Conservation (phyloP, 2,329 filamentous ascomycete species). For the Metarhizium sp. region DNA sequence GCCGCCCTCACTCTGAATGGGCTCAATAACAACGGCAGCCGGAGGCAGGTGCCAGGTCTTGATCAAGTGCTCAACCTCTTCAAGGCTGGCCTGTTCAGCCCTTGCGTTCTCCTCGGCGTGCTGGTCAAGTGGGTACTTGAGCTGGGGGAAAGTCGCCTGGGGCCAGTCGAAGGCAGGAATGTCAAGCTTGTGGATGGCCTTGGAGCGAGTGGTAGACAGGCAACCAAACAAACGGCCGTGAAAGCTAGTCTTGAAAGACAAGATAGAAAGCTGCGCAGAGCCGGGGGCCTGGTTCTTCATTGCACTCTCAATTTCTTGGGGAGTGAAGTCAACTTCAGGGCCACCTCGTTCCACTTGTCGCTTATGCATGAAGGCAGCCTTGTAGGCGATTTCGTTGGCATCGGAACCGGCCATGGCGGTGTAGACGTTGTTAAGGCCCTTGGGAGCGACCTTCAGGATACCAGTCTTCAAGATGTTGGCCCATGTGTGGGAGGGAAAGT, state of each 20-base stretch:
- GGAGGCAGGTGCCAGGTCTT: constrained; percentile 70
- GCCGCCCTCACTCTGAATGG: constrained; percentile 86
- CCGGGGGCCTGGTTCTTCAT: constrained; percentile 79
- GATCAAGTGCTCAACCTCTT: constrained; percentile 76
- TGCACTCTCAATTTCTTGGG: constrained; percentile 61
- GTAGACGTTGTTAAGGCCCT: constrained; percentile 80
- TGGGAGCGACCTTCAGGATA: constrained; percentile 73
- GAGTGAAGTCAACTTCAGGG: constrained; percentile 65
- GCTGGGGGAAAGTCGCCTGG: constrained; percentile 72
- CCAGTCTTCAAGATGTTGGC: constrained; percentile 68
- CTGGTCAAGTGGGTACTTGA: constrained; percentile 81
- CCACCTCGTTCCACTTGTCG: constrained; percentile 75
- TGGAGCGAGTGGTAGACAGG: constrained; percentile 81
- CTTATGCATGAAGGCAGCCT: constrained; percentile 91
- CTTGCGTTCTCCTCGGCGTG: constrained; percentile 71
- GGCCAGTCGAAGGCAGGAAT: constrained; percentile 95
- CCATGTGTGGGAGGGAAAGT: constrained; percentile 85
- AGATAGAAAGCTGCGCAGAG: constrained; percentile 67
- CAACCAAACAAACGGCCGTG: constrained; percentile 85
- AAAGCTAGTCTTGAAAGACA: constrained; percentile 83
- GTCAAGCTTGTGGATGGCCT: constrained; percentile 90
- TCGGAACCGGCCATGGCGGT: constrained; percentile 84
- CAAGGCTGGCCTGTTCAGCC: constrained; percentile 71
- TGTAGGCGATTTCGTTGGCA: constrained; percentile 91
- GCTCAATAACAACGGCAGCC: constrained; percentile 77